A percentile compares a stretch with the other conserved stretches of the same genome.
Evolutionary conservation across 2,329 filamentous ascomycete species (phyloP).

Genomic region (Microdochium paspali): DNA sequence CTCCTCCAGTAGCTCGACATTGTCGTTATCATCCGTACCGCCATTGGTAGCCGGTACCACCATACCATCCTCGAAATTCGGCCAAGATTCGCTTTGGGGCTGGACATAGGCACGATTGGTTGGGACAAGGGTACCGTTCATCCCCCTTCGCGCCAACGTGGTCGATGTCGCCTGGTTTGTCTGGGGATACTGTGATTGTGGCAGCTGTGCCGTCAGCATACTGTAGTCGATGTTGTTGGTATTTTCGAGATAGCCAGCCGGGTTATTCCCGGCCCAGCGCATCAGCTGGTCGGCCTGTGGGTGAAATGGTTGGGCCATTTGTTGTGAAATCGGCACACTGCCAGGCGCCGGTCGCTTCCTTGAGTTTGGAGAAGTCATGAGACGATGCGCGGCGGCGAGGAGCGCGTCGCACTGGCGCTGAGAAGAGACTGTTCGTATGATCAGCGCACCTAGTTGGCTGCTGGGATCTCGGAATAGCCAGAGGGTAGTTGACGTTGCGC

Average conservation of each 20-base stretch:
- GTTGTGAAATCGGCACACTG: conserved; percentile 21
- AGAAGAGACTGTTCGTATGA: background rate
- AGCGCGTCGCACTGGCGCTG: background rate
- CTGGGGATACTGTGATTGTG: conserved; percentile 17
- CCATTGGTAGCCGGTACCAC: conserved; percentile 26
- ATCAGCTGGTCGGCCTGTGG: conserved; percentile 36
- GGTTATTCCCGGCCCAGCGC: conserved; percentile 39
- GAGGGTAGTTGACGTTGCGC: background rate
- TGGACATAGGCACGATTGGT: conserved; percentile 16
- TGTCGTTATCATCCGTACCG: conserved; percentile 48
- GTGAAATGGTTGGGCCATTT: conserved; percentile 31
- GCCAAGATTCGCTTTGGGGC: conserved; percentile 23
- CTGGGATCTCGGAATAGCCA: background rate
- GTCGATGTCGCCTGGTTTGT: conserved; percentile 27
- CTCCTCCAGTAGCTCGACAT: conserved; percentile 69
- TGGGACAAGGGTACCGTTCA: conserved; percentile 39
- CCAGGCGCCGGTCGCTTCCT: conserved; percentile 24
- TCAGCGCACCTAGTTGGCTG: background rate
- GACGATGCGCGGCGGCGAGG: background rate
- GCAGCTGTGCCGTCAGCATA: conserved; percentile 18
- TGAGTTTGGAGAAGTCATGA: conserved; percentile 16
- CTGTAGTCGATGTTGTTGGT: conserved; percentile 22
- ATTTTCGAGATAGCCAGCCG: conserved; percentile 20
- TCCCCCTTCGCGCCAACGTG: conserved; percentile 40
- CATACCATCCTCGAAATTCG: conserved; percentile 32